These are phyloP conservation scores for Alternaria dauci DNA, from an alignment of 2,329 filamentous ascomycete genomes.

Conservation along the genomic window DNA sequence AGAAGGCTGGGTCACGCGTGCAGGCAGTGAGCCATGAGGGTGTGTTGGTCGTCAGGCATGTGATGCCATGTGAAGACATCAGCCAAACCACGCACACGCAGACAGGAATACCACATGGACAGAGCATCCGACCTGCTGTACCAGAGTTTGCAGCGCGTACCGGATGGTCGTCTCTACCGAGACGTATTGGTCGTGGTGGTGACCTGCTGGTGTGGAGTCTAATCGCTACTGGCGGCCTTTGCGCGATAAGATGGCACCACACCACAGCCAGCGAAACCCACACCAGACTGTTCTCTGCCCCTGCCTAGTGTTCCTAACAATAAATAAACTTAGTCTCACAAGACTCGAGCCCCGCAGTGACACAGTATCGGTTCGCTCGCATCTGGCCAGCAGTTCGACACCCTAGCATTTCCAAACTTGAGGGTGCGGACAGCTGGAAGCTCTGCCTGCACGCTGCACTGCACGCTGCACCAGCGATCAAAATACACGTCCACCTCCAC, in stretches of 20 bases:
- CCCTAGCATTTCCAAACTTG: neutral
- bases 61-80: neutral
- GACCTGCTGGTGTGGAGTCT: neutral
- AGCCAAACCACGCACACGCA: neutral
- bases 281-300: neutral
- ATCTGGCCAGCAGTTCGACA: slow-evolving; percentile 9
- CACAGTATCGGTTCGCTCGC: slow-evolving; percentile 7
- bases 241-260: slow-evolving; percentile 1
- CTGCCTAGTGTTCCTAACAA: slow-evolving; percentile 6
- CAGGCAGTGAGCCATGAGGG: neutral
- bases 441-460: neutral
- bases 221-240: neutral
- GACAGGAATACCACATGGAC: neutral
- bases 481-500: slow-evolving; percentile 16
- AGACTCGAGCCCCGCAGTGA: slow-evolving; percentile 12
- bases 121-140: neutral
- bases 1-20: neutral
- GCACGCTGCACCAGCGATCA: slow-evolving; percentile 5
- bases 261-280: neutral
- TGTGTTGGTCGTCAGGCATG: neutral
- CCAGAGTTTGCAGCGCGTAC: neutral
- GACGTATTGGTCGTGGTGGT: neutral
- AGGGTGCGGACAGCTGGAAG: slow-evolving; percentile 1
- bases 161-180: neutral
- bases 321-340: neutral